Evolutionary conservation across 768 basidiomycete genomes (phyloP).

Genomic region (Termitomyces bulborhizus): DNA sequence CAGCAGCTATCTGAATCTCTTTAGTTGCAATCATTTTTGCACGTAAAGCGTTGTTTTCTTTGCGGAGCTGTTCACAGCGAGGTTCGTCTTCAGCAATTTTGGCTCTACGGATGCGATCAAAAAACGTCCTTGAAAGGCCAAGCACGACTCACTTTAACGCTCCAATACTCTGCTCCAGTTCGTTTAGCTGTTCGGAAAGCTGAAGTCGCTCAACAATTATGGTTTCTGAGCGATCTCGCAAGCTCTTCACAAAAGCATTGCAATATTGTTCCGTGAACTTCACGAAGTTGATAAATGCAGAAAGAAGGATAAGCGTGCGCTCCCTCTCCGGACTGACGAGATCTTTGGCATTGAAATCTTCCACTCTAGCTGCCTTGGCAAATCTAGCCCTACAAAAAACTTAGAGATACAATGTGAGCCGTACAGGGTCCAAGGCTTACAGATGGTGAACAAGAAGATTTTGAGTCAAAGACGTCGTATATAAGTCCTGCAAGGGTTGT

Average conservation of each 20-base stretch:
- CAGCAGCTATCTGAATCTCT: conserved; percentile 49
- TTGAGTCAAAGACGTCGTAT: conserved; percentile 47
- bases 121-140: neutral
- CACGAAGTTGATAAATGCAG: conserved; percentile 90
- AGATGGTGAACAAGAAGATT: conserved; percentile 69
- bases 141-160: conserved; percentile 45
- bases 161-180: conserved; percentile 46
- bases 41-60: conserved; percentile 56
- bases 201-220: conserved; percentile 59
- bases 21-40: conserved; percentile 67
- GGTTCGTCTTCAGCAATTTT: conserved; percentile 68
- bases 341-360: conserved; percentile 75
- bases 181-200: conserved; percentile 38
- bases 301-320: conserved; percentile 70
- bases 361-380: conserved; percentile 64
- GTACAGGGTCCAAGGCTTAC: conserved; percentile 37
- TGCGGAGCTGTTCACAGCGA: conserved; percentile 49
- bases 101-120: conserved; percentile 30
- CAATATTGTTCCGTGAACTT: conserved; percentile 79
- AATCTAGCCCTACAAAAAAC: conserved; percentile 49
- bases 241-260: conserved; percentile 49
- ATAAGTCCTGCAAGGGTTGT: conserved; percentile 50
- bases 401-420: neutral
- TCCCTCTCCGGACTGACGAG: conserved; percentile 65
- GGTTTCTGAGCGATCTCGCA: conserved; percentile 53